Percentiles rank a stretch among this genome's conserved stretches.
phyloP scores from a whole-genome alignment of 1,284 basidiomycete species.

The Irpex sp. region DNA sequence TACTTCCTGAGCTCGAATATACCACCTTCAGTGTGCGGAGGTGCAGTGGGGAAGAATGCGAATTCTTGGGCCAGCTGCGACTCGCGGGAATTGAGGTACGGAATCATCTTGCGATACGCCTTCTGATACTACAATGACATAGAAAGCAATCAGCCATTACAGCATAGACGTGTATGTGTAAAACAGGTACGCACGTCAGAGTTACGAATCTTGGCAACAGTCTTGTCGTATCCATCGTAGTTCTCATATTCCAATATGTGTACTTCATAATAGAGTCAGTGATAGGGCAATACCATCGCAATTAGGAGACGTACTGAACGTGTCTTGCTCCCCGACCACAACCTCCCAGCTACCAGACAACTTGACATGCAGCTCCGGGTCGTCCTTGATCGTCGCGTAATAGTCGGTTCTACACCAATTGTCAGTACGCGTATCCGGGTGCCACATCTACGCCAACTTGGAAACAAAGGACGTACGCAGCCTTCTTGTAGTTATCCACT shows the following conservation, averaged over 20 bases:
- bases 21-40: conserved; percentile 82
- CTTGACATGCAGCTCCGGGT: conserved; percentile 74
- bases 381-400: conserved; percentile 74
- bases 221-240: conserved; percentile 80
- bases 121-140: conserved; percentile 48
- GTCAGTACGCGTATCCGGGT: conserved; percentile 8
- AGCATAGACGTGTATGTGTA: not conserved
- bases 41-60: conserved; percentile 87
- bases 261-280: conserved; percentile 32
- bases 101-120: conserved; percentile 66
- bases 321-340: conserved; percentile 83
- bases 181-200: conserved; percentile 47
- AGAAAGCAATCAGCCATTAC: conserved; percentile 1
- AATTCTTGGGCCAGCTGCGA: conserved; percentile 89
- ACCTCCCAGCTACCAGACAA: conserved; percentile 91
- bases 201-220: conserved; percentile 52
- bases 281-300: conserved; percentile 1
- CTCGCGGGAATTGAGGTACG: conserved; percentile 66
- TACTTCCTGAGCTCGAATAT: conserved; percentile 91
- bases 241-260: conserved; percentile 91
- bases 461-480: conserved; percentile 59
- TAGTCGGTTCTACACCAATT: conserved; percentile 61
- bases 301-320: conserved; percentile 49
- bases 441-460: not conserved
- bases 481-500: conserved; percentile 78